Conservation (phyloP, 768 basidiomycete species). For the Rossbeevera mucosa region DNA sequence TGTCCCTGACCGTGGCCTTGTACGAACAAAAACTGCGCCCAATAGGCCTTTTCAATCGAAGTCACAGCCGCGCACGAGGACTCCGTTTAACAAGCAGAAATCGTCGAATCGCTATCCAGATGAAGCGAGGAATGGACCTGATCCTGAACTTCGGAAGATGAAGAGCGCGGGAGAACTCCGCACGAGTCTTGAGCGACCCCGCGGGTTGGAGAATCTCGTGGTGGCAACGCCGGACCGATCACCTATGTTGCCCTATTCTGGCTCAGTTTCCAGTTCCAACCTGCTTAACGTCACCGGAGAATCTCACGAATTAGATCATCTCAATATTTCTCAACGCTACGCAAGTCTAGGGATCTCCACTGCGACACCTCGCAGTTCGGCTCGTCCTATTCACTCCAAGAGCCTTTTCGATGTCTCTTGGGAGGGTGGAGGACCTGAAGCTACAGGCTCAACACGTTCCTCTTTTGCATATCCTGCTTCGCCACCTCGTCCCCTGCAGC, state of each 20-base stretch:
- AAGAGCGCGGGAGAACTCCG: constrained; percentile 83
- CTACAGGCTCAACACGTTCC: constrained; percentile 15
- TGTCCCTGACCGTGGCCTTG: constrained; percentile 42
- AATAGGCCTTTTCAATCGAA: constrained; percentile 49
- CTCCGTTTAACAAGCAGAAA: constrained; percentile 22
- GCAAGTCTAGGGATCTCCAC: constrained; percentile 59
- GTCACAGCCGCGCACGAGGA: constrained; percentile 34
- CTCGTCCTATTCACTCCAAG: constrained; percentile 38
- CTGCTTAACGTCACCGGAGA: constrained; percentile 38
- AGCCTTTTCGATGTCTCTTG: constrained; percentile 50
- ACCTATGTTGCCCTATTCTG: constrained; percentile 45
- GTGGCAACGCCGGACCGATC: constrained; percentile 38
- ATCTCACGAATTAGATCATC: constrained; percentile 33
- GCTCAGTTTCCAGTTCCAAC: constrained; percentile 70
- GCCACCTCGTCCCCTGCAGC: constrained; percentile 20
- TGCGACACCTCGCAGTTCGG: constrained; percentile 28
- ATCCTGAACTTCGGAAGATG: constrained; percentile 73
- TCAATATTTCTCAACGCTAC: constrained; percentile 50
- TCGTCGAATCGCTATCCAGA: constrained; percentile 26
- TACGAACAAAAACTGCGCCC: constrained; percentile 72
- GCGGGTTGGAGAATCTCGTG: constrained; percentile 23
- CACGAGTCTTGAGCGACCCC: constrained; percentile 29
- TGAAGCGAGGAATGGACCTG: constrained; percentile 41
- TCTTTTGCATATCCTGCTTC: constrained; percentile 25
- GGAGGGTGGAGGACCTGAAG: constrained; percentile 24